Percentiles rank a stretch among this genome's conserved stretches.
phyloP scores from a whole-genome alignment of 2,329 filamentous ascomycete genomes.

The Trichoderma lentiforme region DNA sequence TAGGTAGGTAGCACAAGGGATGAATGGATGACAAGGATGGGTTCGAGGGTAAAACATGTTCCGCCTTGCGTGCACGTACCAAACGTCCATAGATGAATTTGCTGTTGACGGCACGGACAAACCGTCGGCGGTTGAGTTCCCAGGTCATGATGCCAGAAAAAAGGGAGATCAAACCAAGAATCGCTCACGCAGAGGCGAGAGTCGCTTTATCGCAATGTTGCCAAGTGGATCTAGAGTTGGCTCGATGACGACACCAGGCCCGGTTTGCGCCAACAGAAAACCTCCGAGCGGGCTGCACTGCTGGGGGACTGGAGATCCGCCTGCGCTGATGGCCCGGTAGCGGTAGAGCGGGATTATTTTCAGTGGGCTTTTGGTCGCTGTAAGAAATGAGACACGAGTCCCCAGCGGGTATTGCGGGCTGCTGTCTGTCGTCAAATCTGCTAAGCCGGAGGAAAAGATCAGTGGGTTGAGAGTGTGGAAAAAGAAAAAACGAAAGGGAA shows the following conservation, averaged over 20 bases:
- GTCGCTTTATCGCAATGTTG: conserved; percentile 1
- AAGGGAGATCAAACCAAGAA: neutral
- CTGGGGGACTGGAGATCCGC: neutral
- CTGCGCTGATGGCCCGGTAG: neutral
- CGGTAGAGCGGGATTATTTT: neutral
- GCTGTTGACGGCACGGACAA: conserved; percentile 59
- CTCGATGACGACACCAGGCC: conserved; percentile 11
- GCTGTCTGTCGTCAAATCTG: too few species aligned
- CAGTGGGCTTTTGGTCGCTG: neutral
- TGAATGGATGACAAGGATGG: neutral
- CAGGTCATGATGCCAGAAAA: conserved; percentile 47
- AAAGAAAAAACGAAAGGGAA: neutral
- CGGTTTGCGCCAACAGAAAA: conserved; percentile 4
- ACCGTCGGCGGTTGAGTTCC: conserved; percentile 57
- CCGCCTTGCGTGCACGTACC: conserved; percentile 50
- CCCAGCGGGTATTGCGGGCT: neutral
- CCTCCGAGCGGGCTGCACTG: neutral
- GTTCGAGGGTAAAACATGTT: neutral
- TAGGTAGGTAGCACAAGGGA: conserved; percentile 8
- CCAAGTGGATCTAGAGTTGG: conserved; percentile 6
- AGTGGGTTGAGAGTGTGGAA: neutral
- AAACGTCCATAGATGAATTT: conserved; percentile 71
- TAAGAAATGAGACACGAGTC: neutral
- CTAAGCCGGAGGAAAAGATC: neutral
- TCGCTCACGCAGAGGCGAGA: neutral